Conservation (phyloP, 139 green algal genomes). For the Coelastrella sp. region DNA sequence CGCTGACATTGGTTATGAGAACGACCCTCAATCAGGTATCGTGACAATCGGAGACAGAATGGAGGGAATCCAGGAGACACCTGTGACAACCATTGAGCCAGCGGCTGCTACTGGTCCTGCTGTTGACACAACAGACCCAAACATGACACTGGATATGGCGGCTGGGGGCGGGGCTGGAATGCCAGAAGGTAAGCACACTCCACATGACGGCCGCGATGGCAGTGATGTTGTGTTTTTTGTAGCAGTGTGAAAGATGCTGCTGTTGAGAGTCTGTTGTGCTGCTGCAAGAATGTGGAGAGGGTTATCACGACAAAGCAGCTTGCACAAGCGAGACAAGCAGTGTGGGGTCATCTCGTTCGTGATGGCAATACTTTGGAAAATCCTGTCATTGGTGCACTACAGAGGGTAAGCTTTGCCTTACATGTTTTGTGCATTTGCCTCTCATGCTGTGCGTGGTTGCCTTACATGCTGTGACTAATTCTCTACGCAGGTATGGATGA, state of each 20-base stretch:
- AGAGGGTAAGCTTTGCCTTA: neutral
- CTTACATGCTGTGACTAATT: neutral
- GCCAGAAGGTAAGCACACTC: neutral
- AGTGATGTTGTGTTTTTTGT: neutral
- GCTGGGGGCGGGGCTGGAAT: neutral
- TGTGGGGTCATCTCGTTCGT: neutral
- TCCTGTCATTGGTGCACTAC: too few relatives aligned
- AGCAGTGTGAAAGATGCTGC: neutral
- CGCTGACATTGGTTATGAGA: conserved; percentile 6
- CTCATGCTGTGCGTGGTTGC: too few relatives aligned
- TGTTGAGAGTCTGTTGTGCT: neutral
- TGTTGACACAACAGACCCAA: neutral
- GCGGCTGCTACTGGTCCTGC: neutral
- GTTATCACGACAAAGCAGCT: too few relatives aligned
- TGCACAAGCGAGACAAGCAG: too few relatives aligned
- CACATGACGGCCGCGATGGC: neutral
- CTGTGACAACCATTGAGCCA: neutral
- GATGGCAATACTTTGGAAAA: neutral
- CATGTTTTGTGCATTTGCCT: neutral
- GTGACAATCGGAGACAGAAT: neutral
- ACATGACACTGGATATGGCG: neutral
- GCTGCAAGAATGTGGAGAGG: too few relatives aligned
- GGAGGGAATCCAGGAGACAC: neutral
- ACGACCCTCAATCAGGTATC: neutral
- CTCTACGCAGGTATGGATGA: neutral